Percentiles rank a stretch among this genome's conserved stretches.
Conservation (phyloP, 2,329 filamentous ascomycete genomes). For the Helotiales sp. region DNA sequence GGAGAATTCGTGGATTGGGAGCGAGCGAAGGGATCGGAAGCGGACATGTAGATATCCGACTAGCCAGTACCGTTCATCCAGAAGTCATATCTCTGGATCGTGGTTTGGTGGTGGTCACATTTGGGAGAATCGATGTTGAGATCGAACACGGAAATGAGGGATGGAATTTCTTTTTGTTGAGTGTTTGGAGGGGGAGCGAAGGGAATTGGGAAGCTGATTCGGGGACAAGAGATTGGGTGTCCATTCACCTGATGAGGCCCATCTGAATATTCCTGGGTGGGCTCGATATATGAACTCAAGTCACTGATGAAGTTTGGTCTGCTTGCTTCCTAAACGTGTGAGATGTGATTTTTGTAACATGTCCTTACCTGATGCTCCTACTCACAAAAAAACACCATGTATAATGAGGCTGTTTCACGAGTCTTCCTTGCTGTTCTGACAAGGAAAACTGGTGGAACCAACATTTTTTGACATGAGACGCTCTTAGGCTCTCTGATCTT, state of each 20-base stretch:
- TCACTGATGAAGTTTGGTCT: neutral
- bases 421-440: too few species aligned
- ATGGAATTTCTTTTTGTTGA: constrained; percentile 2
- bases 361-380: too few species aligned
- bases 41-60: neutral
- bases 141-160: neutral
- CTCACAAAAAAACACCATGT: too few species aligned
- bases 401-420: too few species aligned
- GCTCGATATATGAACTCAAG: neutral
- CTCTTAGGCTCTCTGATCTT: too few species aligned
- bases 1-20: neutral
- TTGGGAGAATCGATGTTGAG: neutral
- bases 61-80: neutral
- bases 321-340: neutral
- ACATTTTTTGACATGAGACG: too few species aligned
- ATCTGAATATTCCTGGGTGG: neutral
- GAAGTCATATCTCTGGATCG: neutral
- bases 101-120: neutral
- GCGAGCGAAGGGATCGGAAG: neutral
- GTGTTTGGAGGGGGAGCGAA: neutral
- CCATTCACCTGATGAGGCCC: neutral
- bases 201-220: neutral
- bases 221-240: neutral
- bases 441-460: too few species aligned
- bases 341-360: too few species aligned